Base-by-base conservation (phyloP, 2,329 filamentous ascomycete genomes). In the Bipolaris victoriae region DNA sequence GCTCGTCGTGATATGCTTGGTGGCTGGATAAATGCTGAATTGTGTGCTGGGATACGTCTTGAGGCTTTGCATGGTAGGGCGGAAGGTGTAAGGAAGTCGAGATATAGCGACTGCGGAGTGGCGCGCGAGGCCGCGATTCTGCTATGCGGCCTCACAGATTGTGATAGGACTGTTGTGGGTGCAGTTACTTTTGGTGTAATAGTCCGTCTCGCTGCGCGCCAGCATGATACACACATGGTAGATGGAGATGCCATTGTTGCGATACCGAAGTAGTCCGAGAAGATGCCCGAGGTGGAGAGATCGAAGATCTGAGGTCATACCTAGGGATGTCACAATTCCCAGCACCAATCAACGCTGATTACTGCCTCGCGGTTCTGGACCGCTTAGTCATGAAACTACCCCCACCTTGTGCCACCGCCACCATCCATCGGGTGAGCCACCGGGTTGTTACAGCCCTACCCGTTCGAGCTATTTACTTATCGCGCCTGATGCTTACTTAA, bases 31-130 rank as follows among this genome's bases (percentile, higher is more conserved):
- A 55, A 37, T n/a, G 11, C 18, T 7, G 37, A 22, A 7, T 22
- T 31, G 24, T 35, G 33, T 37, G 18, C 10, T 15, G 44, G 22
- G 1, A 37, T 22, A 16, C 37, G 37, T 10, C 37, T 46, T 35
- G 43, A 22, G 33, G 50, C 7, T 22, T 9, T 40, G 2, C 44
- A 35, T 22, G n/a, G 49, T 10, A 50, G 29, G 18, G 55, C 47
- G 24, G 65, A 66, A 2, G 72, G 72, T 10, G 68, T 65, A 33
- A 75, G 70, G 58, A 75, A 74, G 55, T 75, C 67, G 60, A 72
- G 72, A 45, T 68, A 69, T 7, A 70, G 51, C 18, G 68, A 60
- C 20, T 44, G 67, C 9, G 62, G 37, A 24, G 69, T 66, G 64
- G 71, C 65, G 61, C 66, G 40, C 36, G 60, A 48, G 20, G 54